Conservation (phyloP, 1,284 basidiomycete genomes). For the Erythrobasidium hasegawianum region DNA sequence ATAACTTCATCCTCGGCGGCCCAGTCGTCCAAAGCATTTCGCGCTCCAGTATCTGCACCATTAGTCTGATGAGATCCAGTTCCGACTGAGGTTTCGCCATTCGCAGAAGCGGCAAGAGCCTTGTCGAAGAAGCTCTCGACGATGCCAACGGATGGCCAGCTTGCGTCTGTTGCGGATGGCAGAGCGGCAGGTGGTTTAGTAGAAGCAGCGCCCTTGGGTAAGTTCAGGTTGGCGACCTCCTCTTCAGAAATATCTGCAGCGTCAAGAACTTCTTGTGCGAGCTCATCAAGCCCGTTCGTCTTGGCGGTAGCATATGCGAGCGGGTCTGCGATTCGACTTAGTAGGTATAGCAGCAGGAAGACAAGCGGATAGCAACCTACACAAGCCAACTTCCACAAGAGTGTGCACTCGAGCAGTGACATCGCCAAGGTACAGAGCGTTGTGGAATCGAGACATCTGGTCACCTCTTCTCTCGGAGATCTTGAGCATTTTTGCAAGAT, state of each 20-base stretch:
- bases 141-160: conserved; percentile 80
- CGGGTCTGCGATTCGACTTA: too few relatives aligned
- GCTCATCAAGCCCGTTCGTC: conserved; percentile 85
- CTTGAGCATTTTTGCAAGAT: conserved; percentile 94
- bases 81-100: conserved; percentile 63
- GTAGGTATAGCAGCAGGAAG: too few relatives aligned
- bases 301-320: conserved; percentile 95
- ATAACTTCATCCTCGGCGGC: conserved; percentile 60
- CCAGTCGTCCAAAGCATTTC: conserved; percentile 68
- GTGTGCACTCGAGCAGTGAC: conserved; percentile 78
- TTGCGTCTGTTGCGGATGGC: conserved; percentile 68
- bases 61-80: conserved; percentile 53
- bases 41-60: conserved; percentile 60
- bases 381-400: conserved; percentile 83
- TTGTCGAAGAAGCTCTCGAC: conserved; percentile 94
- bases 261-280: conserved; percentile 84
- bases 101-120: conserved; percentile 65
- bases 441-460: conserved; percentile 97
- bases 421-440: conserved; percentile 91
- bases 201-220: conserved; percentile 54
- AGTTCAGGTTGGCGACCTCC: conserved; percentile 77
- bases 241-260: conserved; percentile 79
- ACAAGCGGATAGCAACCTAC: too few relatives aligned
- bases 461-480: conserved; percentile 94
- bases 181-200: conserved; percentile 62